phyloP scores from a whole-genome alignment of 257 asterid species.

The Nicotiana obtusifolia region DNA sequence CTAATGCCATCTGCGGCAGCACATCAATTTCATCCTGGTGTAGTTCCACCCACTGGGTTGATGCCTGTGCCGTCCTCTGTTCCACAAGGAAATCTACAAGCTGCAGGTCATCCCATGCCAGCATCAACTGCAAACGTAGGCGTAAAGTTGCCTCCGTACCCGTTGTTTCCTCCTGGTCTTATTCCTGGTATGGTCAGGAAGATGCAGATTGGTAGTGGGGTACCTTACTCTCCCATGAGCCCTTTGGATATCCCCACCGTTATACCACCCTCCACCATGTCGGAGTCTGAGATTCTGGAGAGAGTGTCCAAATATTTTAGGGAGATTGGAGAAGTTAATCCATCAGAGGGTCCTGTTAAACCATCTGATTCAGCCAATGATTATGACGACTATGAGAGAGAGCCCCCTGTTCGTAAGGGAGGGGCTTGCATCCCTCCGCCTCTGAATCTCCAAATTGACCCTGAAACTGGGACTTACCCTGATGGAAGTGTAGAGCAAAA shows the following conservation, averaged over 20 bases:
- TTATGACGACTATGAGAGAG: slow-evolving; percentile 64
- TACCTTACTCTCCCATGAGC: slow-evolving; percentile 92
- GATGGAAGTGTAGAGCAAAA: slow-evolving; percentile 61
- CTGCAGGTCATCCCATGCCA: slow-evolving; percentile 29
- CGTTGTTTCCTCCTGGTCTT: slow-evolving; percentile 89
- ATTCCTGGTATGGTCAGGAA: slow-evolving; percentile 95
- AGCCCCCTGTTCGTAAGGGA: slow-evolving; percentile 57
- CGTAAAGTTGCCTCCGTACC: slow-evolving; percentile 74
- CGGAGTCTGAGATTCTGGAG: slow-evolving; percentile 72
- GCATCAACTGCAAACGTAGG: slow-evolving; percentile 29
- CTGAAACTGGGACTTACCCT: slow-evolving; percentile 4
- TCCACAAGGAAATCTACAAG: slow-evolving; percentile 44
- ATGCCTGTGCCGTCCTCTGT: slow-evolving; percentile 38
- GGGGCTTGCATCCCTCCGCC: slow-evolving; percentile 97
- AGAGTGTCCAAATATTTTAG: slow-evolving; percentile 79
- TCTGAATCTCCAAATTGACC: slow-evolving; percentile 33
- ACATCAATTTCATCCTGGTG: slow-evolving; percentile 58
- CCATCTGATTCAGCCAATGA: slow-evolving; percentile 44
- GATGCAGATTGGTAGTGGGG: slow-evolving; percentile 98
- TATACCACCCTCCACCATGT: slow-evolving; percentile 67
- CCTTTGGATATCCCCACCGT: slow-evolving; percentile 85
- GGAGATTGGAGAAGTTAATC: slow-evolving; percentile 87
- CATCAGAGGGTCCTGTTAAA: slow-evolving; percentile 80
- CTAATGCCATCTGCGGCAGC: slow-evolving; percentile 30
- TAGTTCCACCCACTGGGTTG: slow-evolving; percentile 42